Conservation (phyloP, 2,329 filamentous ascomycete genomes). For the Diaporthe eres region DNA sequence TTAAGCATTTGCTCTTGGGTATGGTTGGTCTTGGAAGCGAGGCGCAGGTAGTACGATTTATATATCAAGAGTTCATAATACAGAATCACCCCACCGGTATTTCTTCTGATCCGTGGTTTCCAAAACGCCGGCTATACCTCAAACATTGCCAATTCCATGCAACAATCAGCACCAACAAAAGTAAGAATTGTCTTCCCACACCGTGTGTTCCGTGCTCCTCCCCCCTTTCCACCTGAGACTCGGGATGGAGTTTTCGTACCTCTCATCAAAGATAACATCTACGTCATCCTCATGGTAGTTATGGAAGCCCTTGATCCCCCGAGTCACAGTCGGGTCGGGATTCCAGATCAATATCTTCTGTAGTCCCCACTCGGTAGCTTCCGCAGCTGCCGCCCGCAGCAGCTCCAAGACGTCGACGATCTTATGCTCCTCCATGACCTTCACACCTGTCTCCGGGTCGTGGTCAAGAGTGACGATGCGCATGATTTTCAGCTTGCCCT, state of each 20-base stretch:
- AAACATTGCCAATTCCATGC: neutral
- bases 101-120: neutral
- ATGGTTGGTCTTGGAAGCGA: neutral
- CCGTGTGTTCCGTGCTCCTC: conserved; percentile 44
- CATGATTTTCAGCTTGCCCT: conserved; percentile 49
- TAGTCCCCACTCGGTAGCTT: conserved; percentile 51
- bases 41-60: neutral
- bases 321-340: conserved; percentile 49
- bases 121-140: conserved; percentile 9
- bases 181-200: conserved; percentile 51
- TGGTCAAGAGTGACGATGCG: conserved; percentile 45
- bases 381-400: conserved; percentile 52
- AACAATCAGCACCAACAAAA: conserved; percentile 48
- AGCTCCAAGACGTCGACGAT: conserved; percentile 48
- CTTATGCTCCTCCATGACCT: conserved; percentile 43
- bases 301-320: conserved; percentile 49
- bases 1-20: neutral
- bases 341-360: conserved; percentile 55
- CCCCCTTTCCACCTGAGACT: conserved; percentile 54
- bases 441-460: conserved; percentile 37
- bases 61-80: neutral
- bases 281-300: conserved; percentile 55
- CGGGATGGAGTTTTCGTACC: conserved; percentile 50
- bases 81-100: neutral
- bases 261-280: conserved; percentile 50